Percentiles rank a stretch among this genome's conserved stretches.
Conservation (phyloP, 1,139 yeast genomes). For the Pichia norvegensis region DNA sequence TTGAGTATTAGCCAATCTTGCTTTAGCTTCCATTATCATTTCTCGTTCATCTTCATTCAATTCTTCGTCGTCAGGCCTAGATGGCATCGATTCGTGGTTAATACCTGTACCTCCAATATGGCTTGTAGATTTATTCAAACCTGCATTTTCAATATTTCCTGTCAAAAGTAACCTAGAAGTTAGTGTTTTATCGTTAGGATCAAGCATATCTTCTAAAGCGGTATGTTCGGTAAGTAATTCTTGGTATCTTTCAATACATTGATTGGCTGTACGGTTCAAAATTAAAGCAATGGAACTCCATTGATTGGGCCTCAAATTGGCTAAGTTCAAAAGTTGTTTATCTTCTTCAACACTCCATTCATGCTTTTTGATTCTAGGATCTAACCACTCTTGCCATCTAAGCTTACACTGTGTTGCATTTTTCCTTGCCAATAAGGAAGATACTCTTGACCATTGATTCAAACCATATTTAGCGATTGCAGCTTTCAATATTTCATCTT, state of each 20-base stretch:
- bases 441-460: conserved; percentile 91
- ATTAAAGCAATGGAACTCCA: conserved; percentile 85
- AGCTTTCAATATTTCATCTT: conserved; percentile 82
- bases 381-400: conserved; percentile 85
- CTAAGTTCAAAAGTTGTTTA: conserved; percentile 57
- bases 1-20: conserved; percentile 84
- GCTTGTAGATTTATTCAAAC: conserved; percentile 36
- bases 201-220: conserved; percentile 1
- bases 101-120: conserved; percentile 50
- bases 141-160: conserved; percentile 15
- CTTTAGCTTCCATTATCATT: conserved; percentile 89
- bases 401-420: conserved; percentile 90
- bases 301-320: conserved; percentile 76
- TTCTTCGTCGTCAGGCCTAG: conserved; percentile 71
- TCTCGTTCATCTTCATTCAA: conserved; percentile 85
- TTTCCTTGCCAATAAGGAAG: conserved; percentile 77
- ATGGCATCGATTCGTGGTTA: conserved; percentile 74
- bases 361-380: conserved; percentile 56
- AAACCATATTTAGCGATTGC: conserved; percentile 91
- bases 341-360: conserved; percentile 80
- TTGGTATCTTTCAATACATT: conserved; percentile 84
- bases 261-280: conserved; percentile 79
- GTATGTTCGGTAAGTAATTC: conserved; percentile 47
- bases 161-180: conserved; percentile 24
- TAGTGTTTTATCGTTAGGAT: conserved; percentile 34